These are phyloP conservation scores for Zea mays DNA, from an alignment of 176 grass and related monocot genomes.

Conservation along the genomic window Zm-B73-REFERENCE-NAM-5.0 NC_050100.1:6786001-6786500, in stretches of 20 bases:
- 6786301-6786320: neutral
- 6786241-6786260: neutral
- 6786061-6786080: conserved; percentile 13
- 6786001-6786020: conserved; percentile 34
- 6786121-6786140: conserved; percentile 1
- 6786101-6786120: too few relatives aligned
- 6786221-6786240: conserved; percentile 21
- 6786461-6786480: conserved; percentile 60
- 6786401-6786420: neutral
- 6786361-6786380: neutral
- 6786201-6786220: conserved; percentile 24
- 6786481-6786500: conserved; percentile 55
- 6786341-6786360: neutral
- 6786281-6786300: neutral
- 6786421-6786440: neutral
- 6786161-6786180: neutral
- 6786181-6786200: neutral
- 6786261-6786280: neutral
- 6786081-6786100: neutral
- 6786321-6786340: neutral
- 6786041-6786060: conserved; percentile 11
- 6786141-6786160: neutral
- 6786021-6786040: conserved; percentile 13
- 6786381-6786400: neutral
- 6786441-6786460: too few relatives aligned